Base-by-base conservation (phyloP, 1,284 basidiomycete genomes). In the Cryptococcus sp. region DNA sequence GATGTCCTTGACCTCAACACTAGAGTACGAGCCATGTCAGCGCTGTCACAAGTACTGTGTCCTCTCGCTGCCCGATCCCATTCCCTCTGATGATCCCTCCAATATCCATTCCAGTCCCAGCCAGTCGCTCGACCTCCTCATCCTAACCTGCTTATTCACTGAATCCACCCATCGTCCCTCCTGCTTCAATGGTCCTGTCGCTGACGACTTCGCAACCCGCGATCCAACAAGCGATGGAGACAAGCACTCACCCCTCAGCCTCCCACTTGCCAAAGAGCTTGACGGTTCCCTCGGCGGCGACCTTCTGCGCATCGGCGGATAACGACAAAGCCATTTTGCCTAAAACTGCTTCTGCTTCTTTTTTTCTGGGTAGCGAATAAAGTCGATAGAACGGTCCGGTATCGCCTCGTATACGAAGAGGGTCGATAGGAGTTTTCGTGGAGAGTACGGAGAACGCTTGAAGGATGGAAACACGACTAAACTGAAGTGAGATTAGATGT, bases 1-100 rank as follows among this genome's bases (percentile, higher is more conserved):
- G 82, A 99, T 99, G 80, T 99, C 96, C 86, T 97, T 97, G 79
- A 97, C 93, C 82, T 99, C 93, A 70, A 96, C 90, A 80, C 93
- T 96, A 75, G 31, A 2, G 13, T 35, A 35, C 31, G 31, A 35
- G 31, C 31, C 31, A 35, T 35, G 31, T 35, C 31, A 35, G 31
- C 31, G 31, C 31, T 35, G 8, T 35, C 31, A 4, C 13, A 35
- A 35, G 10, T 8, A 35, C 10, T 2, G 56, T 42, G 40, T 47
- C 45, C 54, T 44, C 35, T 31, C 47, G n/a, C 52, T 41, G 16
- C 48, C 17, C 47, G 42, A 48, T 56, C 5, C 31, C 45, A 16
- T 35, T 45, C 42, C 42, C 44, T 16, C 47, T 44, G 31, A 41
- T 45, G 23, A 49, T 39, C 25, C 41, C 13, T 42, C 31, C 27